Evolutionary conservation across 2,329 filamentous ascomycete genomes (phyloP).

Genomic region (Aspergillus fischeri): DNA sequence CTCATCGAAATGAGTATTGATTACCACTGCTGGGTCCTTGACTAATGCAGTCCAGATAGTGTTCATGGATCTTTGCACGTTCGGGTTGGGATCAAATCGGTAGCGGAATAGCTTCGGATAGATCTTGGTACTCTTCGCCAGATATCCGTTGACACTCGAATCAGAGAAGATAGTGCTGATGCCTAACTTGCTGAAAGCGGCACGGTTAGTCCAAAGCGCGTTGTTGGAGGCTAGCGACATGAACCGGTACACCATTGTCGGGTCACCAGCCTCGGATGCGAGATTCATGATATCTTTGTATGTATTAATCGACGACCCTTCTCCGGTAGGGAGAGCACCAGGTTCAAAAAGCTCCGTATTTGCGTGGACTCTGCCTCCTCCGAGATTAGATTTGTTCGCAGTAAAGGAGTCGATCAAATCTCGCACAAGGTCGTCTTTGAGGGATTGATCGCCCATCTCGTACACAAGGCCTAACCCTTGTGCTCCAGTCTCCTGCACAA

Average conservation of each 20-base stretch:
- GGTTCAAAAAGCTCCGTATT: constrained; percentile 93
- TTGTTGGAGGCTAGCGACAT: constrained; percentile 97
- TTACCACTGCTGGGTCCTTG: constrained; percentile 72
- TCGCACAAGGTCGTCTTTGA: constrained; percentile 78
- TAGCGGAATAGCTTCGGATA: constrained; percentile 95
- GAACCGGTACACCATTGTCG: constrained; percentile 94
- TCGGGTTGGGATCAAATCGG: constrained; percentile 88
- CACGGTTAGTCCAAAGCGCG: constrained; percentile 94
- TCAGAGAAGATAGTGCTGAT: constrained; percentile 88
- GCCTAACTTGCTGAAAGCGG: constrained; percentile 90
- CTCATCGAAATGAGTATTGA: constrained; percentile 77
- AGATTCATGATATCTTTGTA: constrained; percentile 97
- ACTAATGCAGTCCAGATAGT: constrained; percentile 97
- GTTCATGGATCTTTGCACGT: constrained; percentile 92
- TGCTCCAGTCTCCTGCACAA: constrained; percentile 93
- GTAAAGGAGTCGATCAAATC: constrained; percentile 89
- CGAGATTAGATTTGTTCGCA: constrained; percentile 57
- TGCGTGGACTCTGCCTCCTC: constrained; percentile 71
- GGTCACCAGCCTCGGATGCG: constrained; percentile 94
- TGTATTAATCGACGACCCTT: constrained; percentile 83
- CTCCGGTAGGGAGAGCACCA: constrained; percentile 82
- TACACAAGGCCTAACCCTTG: constrained; percentile 89
- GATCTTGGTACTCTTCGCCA: constrained; percentile 82
- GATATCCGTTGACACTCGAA: constrained; percentile 63
- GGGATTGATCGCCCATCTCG: constrained; percentile 75